These are phyloP conservation scores for Trypanosoma congolense DNA, from an alignment of 208 protist species.

Conservation along the genomic window DNA sequence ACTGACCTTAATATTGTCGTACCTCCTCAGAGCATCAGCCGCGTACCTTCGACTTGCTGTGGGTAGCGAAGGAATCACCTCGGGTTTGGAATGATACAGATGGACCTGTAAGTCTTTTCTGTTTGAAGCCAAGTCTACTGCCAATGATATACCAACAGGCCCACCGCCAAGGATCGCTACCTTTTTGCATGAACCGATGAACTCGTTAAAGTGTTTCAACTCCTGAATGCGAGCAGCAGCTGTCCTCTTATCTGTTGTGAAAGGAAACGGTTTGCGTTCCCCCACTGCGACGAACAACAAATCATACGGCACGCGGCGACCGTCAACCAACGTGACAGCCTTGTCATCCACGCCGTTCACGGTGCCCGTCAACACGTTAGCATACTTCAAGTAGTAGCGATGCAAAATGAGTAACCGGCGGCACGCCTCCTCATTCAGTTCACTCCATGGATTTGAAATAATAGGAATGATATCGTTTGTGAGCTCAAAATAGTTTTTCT, in stretches of 20 bases:
- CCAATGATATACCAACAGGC: slow-evolving; percentile 67
- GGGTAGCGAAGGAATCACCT: slow-evolving; percentile 63
- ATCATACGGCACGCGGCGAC: slow-evolving; percentile 69
- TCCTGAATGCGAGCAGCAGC: slow-evolving; percentile 72
- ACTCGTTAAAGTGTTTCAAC: slow-evolving; percentile 69
- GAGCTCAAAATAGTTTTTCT: slow-evolving; percentile 87
- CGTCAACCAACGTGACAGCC: slow-evolving; percentile 60
- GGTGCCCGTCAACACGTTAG: slow-evolving; percentile 80
- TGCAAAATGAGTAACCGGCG: slow-evolving; percentile 75
- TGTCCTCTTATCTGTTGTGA: slow-evolving; percentile 58
- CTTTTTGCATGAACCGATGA: slow-evolving; percentile 63
- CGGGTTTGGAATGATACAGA: slow-evolving; percentile 57
- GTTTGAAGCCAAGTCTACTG: slow-evolving; percentile 49
- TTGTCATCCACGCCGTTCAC: slow-evolving; percentile 65
- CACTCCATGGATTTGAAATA: slow-evolving; percentile 52
- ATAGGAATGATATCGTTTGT: slow-evolving; percentile 83
- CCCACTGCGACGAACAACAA: slow-evolving; percentile 73
- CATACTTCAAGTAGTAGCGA: slow-evolving; percentile 81
- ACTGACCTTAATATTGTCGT: slow-evolving; percentile 49
- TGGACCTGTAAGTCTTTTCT: slow-evolving; percentile 68
- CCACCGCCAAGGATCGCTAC: slow-evolving; percentile 83
- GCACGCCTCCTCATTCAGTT: slow-evolving; percentile 59
- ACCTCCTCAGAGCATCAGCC: slow-evolving; percentile 37
- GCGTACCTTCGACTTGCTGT: slow-evolving; percentile 59
- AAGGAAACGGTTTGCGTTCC: slow-evolving; percentile 78